A percentile compares a stretch with the other conserved stretches of the same genome.
phyloP scores from a whole-genome alignment of 352 stramenopile genomes.

The Stephanocyclus meneghinianus region DNA sequence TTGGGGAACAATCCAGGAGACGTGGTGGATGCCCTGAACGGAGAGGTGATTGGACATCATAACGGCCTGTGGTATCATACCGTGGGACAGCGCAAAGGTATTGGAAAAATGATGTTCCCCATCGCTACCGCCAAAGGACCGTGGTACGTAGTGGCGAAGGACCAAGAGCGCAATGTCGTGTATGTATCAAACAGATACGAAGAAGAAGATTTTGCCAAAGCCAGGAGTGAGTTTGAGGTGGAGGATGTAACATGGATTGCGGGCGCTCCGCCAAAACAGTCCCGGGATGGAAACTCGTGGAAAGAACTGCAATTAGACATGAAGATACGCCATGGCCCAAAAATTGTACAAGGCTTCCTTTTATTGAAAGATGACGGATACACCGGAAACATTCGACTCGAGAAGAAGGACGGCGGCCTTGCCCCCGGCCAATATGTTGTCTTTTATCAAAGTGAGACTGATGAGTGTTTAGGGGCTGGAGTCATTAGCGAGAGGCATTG shows the following conservation, averaged over 20 bases:
- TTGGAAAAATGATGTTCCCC: conserved; percentile 79
- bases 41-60: conserved; percentile 81
- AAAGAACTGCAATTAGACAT: conserved; percentile 59
- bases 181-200: conserved; percentile 85
- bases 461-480: conserved; percentile 81
- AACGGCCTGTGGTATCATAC: conserved; percentile 88
- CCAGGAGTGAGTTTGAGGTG: conserved; percentile 78
- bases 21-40: conserved; percentile 77
- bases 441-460: conserved; percentile 77
- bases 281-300: conserved; percentile 25
- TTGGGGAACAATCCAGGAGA: conserved; percentile 78
- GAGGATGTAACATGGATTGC: conserved; percentile 83
- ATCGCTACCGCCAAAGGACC: conserved; percentile 73
- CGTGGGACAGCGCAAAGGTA: conserved; percentile 84
- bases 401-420: conserved; percentile 81
- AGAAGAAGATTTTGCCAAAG: conserved; percentile 61
- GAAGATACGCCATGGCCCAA: conserved; percentile 85
- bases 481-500: conserved; percentile 83
- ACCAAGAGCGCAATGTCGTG: conserved; percentile 75
- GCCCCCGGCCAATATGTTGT: conserved; percentile 85
- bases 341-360: conserved; percentile 65
- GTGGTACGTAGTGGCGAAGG: conserved; percentile 86
- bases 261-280: conserved; percentile 40
- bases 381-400: conserved; percentile 60
- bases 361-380: conserved; percentile 35